These are phyloP conservation scores for Zymoseptoria tritici DNA, from an alignment of 2,329 filamentous ascomycete genomes.

Conservation along the genomic window DNA sequence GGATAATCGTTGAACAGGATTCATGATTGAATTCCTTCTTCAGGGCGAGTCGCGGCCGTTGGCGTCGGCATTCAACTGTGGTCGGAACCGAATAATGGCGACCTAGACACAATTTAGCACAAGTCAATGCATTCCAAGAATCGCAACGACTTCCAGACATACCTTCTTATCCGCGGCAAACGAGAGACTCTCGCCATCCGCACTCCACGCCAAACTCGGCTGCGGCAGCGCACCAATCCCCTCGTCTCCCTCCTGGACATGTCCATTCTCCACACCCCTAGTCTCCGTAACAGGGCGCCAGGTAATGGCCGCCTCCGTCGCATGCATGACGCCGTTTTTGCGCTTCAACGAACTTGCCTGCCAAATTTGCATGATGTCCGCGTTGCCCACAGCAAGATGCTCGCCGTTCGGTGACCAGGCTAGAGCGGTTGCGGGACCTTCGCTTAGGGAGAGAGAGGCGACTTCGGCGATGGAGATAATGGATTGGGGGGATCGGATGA, in stretches of 20 bases:
- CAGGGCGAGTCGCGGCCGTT: not conserved
- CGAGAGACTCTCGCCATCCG: constrained; percentile 46
- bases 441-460: constrained; percentile 17
- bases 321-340: constrained; percentile 9
- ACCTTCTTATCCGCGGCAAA: constrained; percentile 41
- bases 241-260: constrained; percentile 14
- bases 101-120: constrained; percentile 6
- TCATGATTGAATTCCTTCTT: not conserved
- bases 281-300: constrained; percentile 22
- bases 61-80: not conserved
- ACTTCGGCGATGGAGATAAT: constrained; percentile 9
- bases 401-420: constrained; percentile 39
- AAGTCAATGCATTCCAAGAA: not conserved
- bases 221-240: constrained; percentile 7
- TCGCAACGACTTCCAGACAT: constrained; percentile 10
- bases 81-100: constrained; percentile 17
- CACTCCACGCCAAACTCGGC: constrained; percentile 44
- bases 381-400: constrained; percentile 38
- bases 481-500: constrained; percentile 7
- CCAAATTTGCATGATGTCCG: constrained; percentile 41
- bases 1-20: not conserved
- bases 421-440: constrained; percentile 32
- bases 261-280: constrained; percentile 11
- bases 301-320: constrained; percentile 15
- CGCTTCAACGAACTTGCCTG: constrained; percentile 18